These are phyloP conservation scores for Pontederia paniculata DNA, from an alignment of 176 grass and related monocot genomes.

Conservation along the genomic window DNA sequence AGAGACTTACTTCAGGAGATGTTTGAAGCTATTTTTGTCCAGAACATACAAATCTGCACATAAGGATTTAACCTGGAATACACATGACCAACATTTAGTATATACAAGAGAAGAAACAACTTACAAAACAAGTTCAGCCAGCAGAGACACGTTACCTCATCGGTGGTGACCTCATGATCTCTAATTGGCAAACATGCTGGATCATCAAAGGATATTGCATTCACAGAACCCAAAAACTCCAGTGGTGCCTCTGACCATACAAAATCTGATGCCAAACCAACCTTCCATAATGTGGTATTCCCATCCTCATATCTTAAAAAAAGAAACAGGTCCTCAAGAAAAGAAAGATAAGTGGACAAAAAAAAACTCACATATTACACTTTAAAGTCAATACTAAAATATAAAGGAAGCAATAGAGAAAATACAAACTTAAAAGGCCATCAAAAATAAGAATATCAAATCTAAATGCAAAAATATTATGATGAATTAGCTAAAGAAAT, in stretches of 20 bases:
- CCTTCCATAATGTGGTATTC: conserved; percentile 62
- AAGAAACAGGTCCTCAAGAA: neutral
- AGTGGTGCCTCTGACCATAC: conserved; percentile 76
- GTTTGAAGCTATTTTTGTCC: conserved; percentile 97
- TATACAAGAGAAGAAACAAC: conserved; percentile 9
- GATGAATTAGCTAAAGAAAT: too few species aligned
- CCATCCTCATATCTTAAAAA: conserved; percentile 78
- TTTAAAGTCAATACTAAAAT: neutral
- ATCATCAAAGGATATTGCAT: conserved; percentile 73
- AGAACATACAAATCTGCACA: conserved; percentile 81
- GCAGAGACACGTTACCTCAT: conserved; percentile 43
- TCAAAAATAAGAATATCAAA: too few species aligned
- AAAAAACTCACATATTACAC: neutral
- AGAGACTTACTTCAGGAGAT: conserved; percentile 73
- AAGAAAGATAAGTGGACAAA: neutral
- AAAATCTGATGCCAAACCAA: conserved; percentile 68
- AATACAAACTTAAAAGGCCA: neutral
- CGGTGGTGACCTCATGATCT: conserved; percentile 81
- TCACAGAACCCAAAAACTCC: conserved; percentile 79
- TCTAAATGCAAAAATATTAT: too few species aligned
- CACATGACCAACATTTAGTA: conserved; percentile 5
- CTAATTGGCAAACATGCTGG: conserved; percentile 57
- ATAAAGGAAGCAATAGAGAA: neutral
- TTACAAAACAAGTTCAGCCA: neutral
- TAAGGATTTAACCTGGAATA: conserved; percentile 48